These are phyloP conservation scores for Sarocladium kiliense DNA, from an alignment of 2,329 filamentous ascomycete species.

Conservation along the genomic window DNA sequence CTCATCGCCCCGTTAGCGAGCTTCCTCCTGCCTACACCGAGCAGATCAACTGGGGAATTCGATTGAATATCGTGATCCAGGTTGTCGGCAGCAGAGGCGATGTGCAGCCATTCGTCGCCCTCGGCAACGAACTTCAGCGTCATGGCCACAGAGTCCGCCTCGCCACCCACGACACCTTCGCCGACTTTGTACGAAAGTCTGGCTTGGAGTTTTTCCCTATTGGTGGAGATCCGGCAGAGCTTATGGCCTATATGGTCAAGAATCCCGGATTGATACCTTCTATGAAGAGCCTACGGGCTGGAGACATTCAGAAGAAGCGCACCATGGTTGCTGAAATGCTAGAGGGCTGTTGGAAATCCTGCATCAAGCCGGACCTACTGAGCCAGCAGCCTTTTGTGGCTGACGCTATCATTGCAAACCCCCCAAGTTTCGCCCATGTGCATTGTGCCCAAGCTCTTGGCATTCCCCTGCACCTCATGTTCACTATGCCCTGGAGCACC, in stretches of 20 bases:
- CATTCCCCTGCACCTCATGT: constrained; percentile 42
- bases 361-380: constrained; percentile 10
- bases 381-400: constrained; percentile 36
- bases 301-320: constrained; percentile 21
- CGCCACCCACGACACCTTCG: constrained; percentile 56
- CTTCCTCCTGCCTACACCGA: too few relatives aligned
- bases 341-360: constrained; percentile 17
- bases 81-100: constrained; percentile 77
- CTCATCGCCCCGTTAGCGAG: background rate
- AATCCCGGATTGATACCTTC: constrained; percentile 22
- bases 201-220: constrained; percentile 49
- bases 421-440: constrained; percentile 42
- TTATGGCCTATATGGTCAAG: constrained; percentile 28
- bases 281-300: constrained; percentile 19
- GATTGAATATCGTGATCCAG: constrained; percentile 72
- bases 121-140: constrained; percentile 64
- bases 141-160: constrained; percentile 69
- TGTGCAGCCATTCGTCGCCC: constrained; percentile 70
- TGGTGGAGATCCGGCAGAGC: constrained; percentile 45
- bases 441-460: constrained; percentile 40
- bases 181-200: constrained; percentile 40
- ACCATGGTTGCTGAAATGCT: constrained; percentile 20
- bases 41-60: too few relatives aligned
- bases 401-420: constrained; percentile 46
- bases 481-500: constrained; percentile 69